Evolutionary conservation across 176 grass and related monocot genomes (phyloP).

Genomic region (Saccharum officinarum): DNA sequence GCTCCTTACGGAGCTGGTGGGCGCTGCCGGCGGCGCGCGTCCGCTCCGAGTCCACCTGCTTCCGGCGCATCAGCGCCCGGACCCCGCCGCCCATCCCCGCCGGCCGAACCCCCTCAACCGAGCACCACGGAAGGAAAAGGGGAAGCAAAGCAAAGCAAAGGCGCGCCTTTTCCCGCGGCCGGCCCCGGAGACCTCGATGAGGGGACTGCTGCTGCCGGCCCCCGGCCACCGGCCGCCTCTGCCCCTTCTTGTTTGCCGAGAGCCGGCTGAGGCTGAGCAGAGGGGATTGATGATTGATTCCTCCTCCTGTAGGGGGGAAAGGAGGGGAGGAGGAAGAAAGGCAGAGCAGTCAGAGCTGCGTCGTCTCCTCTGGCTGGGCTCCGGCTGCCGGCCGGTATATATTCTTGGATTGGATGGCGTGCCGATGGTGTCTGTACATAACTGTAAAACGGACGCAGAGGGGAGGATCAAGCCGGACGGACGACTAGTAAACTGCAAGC

Average conservation of each 20-base stretch:
- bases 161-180: not conserved
- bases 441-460: too few relatives aligned
- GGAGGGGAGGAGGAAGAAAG: not conserved
- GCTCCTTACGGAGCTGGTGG: conserved; percentile 78
- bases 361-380: too few relatives aligned
- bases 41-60: conserved; percentile 93
- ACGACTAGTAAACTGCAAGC: too few relatives aligned
- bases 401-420: not conserved
- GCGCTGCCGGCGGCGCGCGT: conserved; percentile 41
- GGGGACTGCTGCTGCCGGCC: not conserved
- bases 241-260: too few relatives aligned
- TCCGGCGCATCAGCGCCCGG: conserved; percentile 67
- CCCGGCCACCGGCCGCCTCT: not conserved
- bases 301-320: not conserved
- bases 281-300: not conserved
- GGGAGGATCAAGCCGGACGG: too few relatives aligned
- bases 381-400: not conserved
- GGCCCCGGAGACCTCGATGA: not conserved
- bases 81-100: conserved; percentile 32
- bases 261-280: not conserved
- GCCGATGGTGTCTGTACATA: too few relatives aligned
- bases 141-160: not conserved
- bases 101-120: not conserved
- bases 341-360: not conserved
- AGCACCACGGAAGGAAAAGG: not conserved